Conservation (phyloP, 2,329 filamentous ascomycete species). For the Aspergillus floridensis region DNA sequence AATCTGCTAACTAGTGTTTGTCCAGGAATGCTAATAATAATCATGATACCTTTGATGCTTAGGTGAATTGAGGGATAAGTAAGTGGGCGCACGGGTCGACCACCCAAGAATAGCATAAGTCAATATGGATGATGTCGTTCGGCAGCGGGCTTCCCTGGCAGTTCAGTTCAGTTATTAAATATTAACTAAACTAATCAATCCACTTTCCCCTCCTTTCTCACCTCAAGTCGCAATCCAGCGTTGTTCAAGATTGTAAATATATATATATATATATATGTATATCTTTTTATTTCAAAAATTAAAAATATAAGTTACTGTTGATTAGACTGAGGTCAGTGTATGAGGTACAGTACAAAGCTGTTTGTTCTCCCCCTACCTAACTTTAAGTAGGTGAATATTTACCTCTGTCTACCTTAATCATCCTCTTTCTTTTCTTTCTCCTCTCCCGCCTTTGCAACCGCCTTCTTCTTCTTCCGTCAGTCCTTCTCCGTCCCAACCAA, state of each 20-base stretch:
- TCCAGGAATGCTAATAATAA: not conserved
- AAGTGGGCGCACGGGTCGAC: not conserved
- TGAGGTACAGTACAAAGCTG: not conserved
- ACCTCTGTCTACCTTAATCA: not conserved
- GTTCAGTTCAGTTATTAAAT: too few relatives aligned
- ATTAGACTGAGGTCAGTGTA: not conserved
- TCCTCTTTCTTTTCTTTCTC: not conserved
- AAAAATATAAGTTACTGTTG: not conserved
- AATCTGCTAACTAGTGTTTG: not conserved
- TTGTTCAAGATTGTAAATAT: not conserved
- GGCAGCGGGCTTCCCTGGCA: not conserved
- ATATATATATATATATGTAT: too few relatives aligned
- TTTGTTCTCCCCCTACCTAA: too few relatives aligned
- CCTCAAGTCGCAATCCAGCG: too few relatives aligned
- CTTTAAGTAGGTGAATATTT: too few relatives aligned
- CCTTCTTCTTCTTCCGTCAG: constrained; percentile 9
- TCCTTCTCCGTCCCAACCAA: not conserved
- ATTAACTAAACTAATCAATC: too few relatives aligned
- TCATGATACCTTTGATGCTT: not conserved
- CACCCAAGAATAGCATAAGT: not conserved
- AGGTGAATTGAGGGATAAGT: not conserved
- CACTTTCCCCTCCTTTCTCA: not conserved
- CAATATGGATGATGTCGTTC: not conserved
- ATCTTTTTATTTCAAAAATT: too few relatives aligned
- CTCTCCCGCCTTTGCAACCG: constrained; percentile 15